phyloP scores from a whole-genome alignment of 257 asterid genomes.

The Gentiana macrophylla region DNA sequence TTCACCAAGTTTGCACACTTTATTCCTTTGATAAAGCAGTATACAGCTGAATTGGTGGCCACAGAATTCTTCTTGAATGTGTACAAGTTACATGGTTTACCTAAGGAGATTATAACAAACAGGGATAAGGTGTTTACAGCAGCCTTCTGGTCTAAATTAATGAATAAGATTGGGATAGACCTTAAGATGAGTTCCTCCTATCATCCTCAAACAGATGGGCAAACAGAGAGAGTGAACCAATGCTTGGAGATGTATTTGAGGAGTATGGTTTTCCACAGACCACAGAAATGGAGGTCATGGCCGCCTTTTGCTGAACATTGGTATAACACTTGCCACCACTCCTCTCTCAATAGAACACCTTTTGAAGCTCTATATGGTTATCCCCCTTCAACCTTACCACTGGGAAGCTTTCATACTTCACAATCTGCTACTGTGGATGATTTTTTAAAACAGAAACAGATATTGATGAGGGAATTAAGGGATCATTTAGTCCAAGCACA shows the following conservation, averaged over 20 bases:
- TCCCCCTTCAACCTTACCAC: not conserved
- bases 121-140: constrained; percentile 3
- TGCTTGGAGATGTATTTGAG: constrained; percentile 2
- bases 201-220: not conserved
- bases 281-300: not conserved
- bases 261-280: not conserved
- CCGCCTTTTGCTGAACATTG: not conserved
- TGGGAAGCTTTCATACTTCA: not conserved
- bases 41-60: not conserved
- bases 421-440: no score
- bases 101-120: not conserved
- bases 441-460: no score
- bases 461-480: no score
- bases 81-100: constrained; percentile 4
- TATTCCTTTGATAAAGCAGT: no score
- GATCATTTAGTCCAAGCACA: no score
- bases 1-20: no score
- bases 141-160: not conserved
- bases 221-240: not conserved
- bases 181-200: not conserved
- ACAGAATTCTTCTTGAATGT: not conserved
- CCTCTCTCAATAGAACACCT: no score
- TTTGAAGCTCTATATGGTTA: not conserved
- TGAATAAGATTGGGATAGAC: not conserved
- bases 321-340: constrained; percentile 1